Conservation (phyloP, 73 alveolate genomes). For the Tetrahymena elliotti region DNA sequence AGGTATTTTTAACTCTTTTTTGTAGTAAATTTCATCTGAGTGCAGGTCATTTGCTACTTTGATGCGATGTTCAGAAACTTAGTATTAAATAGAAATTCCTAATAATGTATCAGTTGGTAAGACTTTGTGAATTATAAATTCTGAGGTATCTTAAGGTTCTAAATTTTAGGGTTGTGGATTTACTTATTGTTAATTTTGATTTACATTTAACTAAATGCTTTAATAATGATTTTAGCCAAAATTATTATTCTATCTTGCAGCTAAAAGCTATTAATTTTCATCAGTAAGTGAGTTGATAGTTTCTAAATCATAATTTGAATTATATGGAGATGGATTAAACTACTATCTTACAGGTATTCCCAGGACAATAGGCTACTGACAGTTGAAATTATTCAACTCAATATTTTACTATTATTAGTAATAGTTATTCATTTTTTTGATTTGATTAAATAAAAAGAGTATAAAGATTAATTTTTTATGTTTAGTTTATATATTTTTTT, state of each 20-base stretch:
- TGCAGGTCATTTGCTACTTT: background rate
- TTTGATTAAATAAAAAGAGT: background rate
- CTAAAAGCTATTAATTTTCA: background rate
- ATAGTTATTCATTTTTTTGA: background rate
- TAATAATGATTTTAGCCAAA: too few species aligned
- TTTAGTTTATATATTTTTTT: too few species aligned
- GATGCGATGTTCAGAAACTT: background rate
- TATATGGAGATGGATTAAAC: background rate
- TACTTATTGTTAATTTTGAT: background rate
- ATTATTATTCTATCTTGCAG: background rate
- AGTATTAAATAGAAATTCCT: background rate
- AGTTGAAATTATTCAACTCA: background rate
- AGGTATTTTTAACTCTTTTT: background rate
- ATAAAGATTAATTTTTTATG: too few species aligned
- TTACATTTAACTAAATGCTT: background rate
- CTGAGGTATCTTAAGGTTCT: background rate
- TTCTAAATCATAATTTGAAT: background rate
- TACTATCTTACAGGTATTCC: background rate
- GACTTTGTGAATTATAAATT: background rate
- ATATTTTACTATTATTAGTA: background rate
- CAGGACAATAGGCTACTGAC: background rate
- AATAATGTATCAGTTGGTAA: background rate
- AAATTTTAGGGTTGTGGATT: background rate
- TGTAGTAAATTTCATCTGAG: background rate
- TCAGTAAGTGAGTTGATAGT: background rate